These are phyloP conservation scores for Moricandia moricandioides DNA, from an alignment of 345 rosid species.

Conservation along the genomic window DNA sequence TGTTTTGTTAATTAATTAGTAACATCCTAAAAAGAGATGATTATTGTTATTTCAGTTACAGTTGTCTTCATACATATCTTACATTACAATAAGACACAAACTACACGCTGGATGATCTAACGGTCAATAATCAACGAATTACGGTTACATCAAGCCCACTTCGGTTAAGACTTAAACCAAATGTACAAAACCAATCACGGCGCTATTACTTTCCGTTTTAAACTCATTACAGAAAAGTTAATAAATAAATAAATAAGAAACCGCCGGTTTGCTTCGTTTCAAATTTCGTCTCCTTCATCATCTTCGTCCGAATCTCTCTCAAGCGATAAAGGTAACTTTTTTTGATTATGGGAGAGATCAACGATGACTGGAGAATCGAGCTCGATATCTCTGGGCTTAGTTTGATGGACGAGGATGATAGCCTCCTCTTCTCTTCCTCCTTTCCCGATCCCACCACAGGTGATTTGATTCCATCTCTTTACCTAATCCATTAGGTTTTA, in stretches of 20 bases:
- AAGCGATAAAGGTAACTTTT: neutral
- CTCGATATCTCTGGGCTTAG: constrained; percentile 48
- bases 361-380: constrained; percentile 35
- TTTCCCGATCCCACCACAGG: constrained; percentile 44
- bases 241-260: constrained; percentile 19
- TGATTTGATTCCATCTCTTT: constrained; percentile 9
- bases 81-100: too few relatives aligned
- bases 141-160: neutral
- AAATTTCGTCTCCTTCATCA: constrained; percentile 28
- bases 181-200: neutral
- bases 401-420: constrained; percentile 90
- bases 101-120: constrained; percentile 16
- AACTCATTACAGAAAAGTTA: neutral
- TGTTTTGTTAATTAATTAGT: neutral
- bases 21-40: neutral
- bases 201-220: neutral
- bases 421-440: constrained; percentile 48
- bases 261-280: constrained; percentile 61
- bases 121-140: constrained; percentile 9
- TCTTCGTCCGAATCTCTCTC: constrained; percentile 2
- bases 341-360: constrained; percentile 48
- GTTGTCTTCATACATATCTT: neutral
- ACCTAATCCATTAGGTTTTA: neutral
- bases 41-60: constrained; percentile 21
- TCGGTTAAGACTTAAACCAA: neutral